Evolutionary conservation across 1,284 basidiomycete genomes (phyloP).

Genomic region (Trichosporon inkin): DNA sequence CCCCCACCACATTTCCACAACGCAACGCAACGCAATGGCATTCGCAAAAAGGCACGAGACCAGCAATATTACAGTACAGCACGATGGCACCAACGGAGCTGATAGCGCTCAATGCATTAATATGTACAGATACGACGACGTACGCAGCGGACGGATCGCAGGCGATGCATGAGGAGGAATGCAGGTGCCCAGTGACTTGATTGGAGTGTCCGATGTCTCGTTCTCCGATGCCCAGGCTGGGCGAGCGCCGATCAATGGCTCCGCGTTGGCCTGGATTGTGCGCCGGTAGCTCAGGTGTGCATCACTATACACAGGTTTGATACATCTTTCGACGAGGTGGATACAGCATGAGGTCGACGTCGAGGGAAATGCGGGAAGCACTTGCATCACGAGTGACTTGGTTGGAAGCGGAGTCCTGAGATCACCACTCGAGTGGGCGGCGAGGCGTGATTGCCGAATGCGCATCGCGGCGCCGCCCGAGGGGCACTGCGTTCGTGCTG

Average conservation of each 20-base stretch:
- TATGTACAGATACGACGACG: slow-evolving; percentile 9
- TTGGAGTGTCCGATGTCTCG: too few species aligned
- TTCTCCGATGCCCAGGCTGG: too few species aligned
- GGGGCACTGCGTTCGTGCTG: not conserved
- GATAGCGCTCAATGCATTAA: slow-evolving; percentile 6
- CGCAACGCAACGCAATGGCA: not conserved
- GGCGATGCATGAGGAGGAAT: not conserved
- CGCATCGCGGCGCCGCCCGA: not conserved
- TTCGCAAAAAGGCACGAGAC: not conserved
- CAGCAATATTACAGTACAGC: not conserved
- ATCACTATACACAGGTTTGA: too few species aligned
- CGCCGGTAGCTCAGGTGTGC: too few species aligned
- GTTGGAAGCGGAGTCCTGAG: not conserved
- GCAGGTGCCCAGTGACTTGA: too few species aligned
- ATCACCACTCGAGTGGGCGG: not conserved
- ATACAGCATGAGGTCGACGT: too few species aligned
- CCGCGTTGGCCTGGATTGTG: too few species aligned
- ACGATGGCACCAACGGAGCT: not conserved
- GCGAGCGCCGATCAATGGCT: too few species aligned
- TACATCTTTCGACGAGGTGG: too few species aligned
- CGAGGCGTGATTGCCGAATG: not conserved
- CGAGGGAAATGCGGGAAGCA: too few species aligned
- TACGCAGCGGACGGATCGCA: not conserved
- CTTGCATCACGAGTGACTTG: too few species aligned
- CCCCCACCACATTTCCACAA: not conserved